Evolutionary conservation across 1,284 basidiomycete genomes (phyloP).

Genomic region (Leccinum fuscescens): DNA sequence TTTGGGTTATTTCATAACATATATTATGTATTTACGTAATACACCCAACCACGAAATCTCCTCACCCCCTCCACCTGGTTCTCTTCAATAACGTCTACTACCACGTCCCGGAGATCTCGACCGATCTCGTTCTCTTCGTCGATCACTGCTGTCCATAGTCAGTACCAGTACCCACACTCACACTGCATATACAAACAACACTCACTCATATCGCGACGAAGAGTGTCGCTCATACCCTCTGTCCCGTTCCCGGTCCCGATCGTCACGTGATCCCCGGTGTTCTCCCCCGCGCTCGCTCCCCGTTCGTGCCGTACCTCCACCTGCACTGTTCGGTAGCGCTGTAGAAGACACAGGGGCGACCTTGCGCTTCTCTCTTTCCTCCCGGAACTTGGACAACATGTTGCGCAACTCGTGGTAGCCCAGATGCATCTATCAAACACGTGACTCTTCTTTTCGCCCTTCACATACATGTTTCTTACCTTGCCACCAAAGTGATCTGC

Average conservation of each 20-base stretch:
- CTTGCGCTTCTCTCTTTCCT: slow-evolving; percentile 84
- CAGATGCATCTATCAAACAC: slow-evolving; percentile 83
- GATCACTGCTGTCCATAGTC: slow-evolving; percentile 41
- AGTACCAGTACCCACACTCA: slow-evolving; percentile 1
- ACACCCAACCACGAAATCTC: slow-evolving; percentile 2
- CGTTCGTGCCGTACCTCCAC: slow-evolving; percentile 36
- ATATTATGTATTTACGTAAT: slow-evolving; percentile 27
- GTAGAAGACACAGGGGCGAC: slow-evolving; percentile 46
- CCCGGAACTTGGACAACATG: slow-evolving; percentile 85
- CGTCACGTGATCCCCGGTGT: slow-evolving; percentile 54
- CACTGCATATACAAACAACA: slow-evolving; percentile 18
- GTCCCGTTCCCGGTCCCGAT: slow-evolving; percentile 64
- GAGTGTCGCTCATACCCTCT: slow-evolving; percentile 69
- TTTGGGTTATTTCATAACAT: slow-evolving; percentile 15
- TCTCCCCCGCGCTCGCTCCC: slow-evolving; percentile 46
- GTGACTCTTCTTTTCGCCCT: slow-evolving; percentile 21
- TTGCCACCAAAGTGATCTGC: slow-evolving; percentile 99
- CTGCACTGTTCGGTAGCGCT: slow-evolving; percentile 24
- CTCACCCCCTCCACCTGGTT: slow-evolving; percentile 25
- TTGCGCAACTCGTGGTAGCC: slow-evolving; percentile 98
- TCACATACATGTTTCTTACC: slow-evolving; percentile 46
- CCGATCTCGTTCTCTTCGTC: slow-evolving; percentile 70
- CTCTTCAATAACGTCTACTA: slow-evolving; percentile 57
- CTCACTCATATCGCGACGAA: slow-evolving; percentile 70
- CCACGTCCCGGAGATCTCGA: slow-evolving; percentile 71